phyloP scores from a whole-genome alignment of 768 basidiomycete species.

The Lactarius sp. region DNA sequence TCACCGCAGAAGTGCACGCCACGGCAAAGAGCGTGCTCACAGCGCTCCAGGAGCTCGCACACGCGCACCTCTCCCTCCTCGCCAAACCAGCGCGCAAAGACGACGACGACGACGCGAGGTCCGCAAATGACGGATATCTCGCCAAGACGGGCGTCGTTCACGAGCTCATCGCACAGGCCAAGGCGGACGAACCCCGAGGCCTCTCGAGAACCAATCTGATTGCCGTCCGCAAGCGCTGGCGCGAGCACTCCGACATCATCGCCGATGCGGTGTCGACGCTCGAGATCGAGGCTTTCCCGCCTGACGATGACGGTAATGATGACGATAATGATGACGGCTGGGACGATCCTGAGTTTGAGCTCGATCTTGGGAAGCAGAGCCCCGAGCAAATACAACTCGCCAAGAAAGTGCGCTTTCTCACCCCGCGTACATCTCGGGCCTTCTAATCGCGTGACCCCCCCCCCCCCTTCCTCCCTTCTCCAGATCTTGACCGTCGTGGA shows the following conservation, averaged over 20 bases:
- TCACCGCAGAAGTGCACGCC: slow-evolving; percentile 26
- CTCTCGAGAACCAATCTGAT: slow-evolving; percentile 27
- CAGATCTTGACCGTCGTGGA: slow-evolving; percentile 14
- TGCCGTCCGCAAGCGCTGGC: slow-evolving; percentile 28
- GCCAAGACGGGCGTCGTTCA: slow-evolving; percentile 56
- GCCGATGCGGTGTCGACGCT: slow-evolving; percentile 19
- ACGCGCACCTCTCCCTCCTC: slow-evolving; percentile 19
- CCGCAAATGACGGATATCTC: slow-evolving; percentile 46
- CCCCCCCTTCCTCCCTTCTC: background rate
- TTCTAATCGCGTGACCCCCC: background rate
- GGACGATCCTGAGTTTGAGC: slow-evolving; percentile 22
- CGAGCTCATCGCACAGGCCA: slow-evolving; percentile 50
- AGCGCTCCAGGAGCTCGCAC: slow-evolving; percentile 22
- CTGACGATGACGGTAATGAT: background rate
- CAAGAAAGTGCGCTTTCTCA: slow-evolving; percentile 9
- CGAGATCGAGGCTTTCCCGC: background rate
- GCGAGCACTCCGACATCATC: slow-evolving; percentile 19
- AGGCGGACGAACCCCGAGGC: slow-evolving; percentile 23
- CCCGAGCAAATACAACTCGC: slow-evolving; percentile 19
- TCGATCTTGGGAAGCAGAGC: slow-evolving; percentile 7
- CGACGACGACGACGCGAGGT: slow-evolving; percentile 1
- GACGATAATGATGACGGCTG: slow-evolving; percentile 16
- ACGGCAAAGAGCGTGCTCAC: slow-evolving; percentile 15
- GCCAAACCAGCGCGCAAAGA: background rate
- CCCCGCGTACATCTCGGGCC: background rate